Conservation (phyloP, 192 early-diverging fungal genomes). For the Spizellomyces sp. region DNA sequence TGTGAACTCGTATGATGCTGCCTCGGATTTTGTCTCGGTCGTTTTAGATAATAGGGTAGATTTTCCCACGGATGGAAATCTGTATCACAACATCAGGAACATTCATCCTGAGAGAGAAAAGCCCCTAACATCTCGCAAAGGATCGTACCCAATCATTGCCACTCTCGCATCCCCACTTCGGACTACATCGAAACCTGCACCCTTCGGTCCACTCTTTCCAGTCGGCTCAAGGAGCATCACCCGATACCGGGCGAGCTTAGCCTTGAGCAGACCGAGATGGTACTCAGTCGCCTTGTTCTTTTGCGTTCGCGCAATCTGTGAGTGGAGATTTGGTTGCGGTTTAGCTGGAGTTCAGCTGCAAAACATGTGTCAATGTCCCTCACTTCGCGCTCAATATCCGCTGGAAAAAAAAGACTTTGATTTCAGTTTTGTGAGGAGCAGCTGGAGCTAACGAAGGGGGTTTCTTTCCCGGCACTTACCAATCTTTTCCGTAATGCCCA, state of each 20-base stretch:
- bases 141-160: conserved; percentile 74
- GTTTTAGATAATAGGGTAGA: conserved; percentile 92
- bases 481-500: conserved; percentile 53
- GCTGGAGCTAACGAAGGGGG: conserved; percentile 16
- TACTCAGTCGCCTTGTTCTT: conserved; percentile 99
- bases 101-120: not conserved
- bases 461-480: conserved; percentile 21
- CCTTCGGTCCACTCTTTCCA: conserved; percentile 52
- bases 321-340: not conserved
- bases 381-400: conserved; percentile 34
- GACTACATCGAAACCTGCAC: conserved; percentile 97
- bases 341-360: not conserved
- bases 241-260: conserved; percentile 75
- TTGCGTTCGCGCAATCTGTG: conserved; percentile 86
- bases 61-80: conserved; percentile 98
- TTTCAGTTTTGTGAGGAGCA: not conserved
- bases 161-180: conserved; percentile 95
- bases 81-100: not conserved
- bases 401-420: conserved; percentile 5
- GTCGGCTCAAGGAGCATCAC: conserved; percentile 52
- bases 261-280: conserved; percentile 97
- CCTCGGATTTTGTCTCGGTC: conserved; percentile 90
- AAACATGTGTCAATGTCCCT: not conserved
- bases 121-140: not conserved
- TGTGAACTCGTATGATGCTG: conserved; percentile 84